Evolutionary conservation across 2,329 filamentous ascomycete species (phyloP).

Genomic region (Boeremia lycopersici): DNA sequence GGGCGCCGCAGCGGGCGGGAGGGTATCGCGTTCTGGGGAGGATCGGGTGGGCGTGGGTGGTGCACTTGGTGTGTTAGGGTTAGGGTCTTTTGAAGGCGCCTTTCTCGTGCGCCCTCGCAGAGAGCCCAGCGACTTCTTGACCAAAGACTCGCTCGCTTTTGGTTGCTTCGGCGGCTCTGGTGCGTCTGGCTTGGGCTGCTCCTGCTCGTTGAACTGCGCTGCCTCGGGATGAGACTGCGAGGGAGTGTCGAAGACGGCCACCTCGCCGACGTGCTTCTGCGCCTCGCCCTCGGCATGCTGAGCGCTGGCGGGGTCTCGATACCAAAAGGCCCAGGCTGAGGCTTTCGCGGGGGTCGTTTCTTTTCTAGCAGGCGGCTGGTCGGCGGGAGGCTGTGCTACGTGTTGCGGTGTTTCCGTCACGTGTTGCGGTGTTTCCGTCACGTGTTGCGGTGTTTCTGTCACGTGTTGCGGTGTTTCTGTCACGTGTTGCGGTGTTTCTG

Average conservation of each 20-base stretch:
- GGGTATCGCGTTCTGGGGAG: constrained; percentile 34
- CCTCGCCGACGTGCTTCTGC: constrained; percentile 59
- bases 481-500: neutral
- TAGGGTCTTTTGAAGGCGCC: constrained; percentile 27
- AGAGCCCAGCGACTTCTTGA: constrained; percentile 40
- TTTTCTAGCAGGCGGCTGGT: too few species aligned
- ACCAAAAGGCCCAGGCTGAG: constrained; percentile 85
- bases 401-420: too few species aligned
- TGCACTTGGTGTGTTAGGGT: constrained; percentile 47
- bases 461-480: too few species aligned
- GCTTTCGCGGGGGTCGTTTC: constrained; percentile 51
- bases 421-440: neutral
- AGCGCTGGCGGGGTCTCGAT: constrained; percentile 63
- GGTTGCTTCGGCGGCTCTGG: constrained; percentile 25
- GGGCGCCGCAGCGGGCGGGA: constrained; percentile 31
- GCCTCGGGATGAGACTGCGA: constrained; percentile 58
- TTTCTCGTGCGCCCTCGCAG: constrained; percentile 39
- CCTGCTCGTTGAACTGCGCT: constrained; percentile 57
- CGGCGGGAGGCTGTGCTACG: neutral
- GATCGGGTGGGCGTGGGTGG: constrained; percentile 36
- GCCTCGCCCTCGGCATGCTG: constrained; percentile 62
- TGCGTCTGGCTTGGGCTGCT: constrained; percentile 27
- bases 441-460: neutral
- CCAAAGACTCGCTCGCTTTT: constrained; percentile 20
- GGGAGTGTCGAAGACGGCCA: constrained; percentile 58